These are phyloP conservation scores for Scheffersomyces illinoinensis DNA, from an alignment of 1,139 yeast species.

Conservation along the genomic window DNA sequence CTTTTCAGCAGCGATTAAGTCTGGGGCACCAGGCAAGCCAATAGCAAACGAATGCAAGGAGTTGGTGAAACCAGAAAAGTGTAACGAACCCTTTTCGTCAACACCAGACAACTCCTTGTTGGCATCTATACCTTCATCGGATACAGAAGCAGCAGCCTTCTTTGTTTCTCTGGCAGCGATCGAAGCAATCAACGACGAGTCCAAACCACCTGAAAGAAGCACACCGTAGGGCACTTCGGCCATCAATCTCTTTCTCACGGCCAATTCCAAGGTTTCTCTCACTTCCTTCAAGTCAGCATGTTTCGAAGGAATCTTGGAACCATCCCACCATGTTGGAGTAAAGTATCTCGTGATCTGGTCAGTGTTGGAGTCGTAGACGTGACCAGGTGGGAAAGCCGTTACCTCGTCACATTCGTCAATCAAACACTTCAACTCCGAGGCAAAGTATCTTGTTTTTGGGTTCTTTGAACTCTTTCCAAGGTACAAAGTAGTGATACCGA, in stretches of 20 bases:
- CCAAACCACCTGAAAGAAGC: constrained; percentile 92
- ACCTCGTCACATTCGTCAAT: constrained; percentile 93
- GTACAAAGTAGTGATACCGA: constrained; percentile 94
- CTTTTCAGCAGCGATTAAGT: constrained; percentile 91
- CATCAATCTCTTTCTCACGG: constrained; percentile 98
- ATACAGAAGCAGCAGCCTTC: constrained; percentile 62
- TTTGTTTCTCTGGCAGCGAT: constrained; percentile 96
- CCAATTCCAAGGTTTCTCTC: constrained; percentile 83
- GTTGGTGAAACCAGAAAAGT: constrained; percentile 77
- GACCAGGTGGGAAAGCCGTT: constrained; percentile 97
- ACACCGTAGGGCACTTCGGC: constrained; percentile 99
- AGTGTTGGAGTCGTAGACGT: constrained; percentile 88
- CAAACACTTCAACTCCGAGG: constrained; percentile 92
- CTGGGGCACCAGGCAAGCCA: constrained; percentile 98
- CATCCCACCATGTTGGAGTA: constrained; percentile 95
- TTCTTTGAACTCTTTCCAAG: constrained; percentile 78
- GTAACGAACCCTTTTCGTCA: constrained; percentile 82
- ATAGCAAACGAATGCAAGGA: constrained; percentile 89
- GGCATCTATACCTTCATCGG: constrained; percentile 50
- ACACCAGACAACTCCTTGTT: constrained; percentile 82
- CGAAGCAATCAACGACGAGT: constrained; percentile 92
- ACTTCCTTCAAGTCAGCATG: constrained; percentile 71
- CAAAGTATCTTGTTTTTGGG: constrained; percentile 82
- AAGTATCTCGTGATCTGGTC: constrained; percentile 85
- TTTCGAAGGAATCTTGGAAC: constrained; percentile 64